Conservation (phyloP, 768 basidiomycete species). For the Lactifluus volemus region DNA sequence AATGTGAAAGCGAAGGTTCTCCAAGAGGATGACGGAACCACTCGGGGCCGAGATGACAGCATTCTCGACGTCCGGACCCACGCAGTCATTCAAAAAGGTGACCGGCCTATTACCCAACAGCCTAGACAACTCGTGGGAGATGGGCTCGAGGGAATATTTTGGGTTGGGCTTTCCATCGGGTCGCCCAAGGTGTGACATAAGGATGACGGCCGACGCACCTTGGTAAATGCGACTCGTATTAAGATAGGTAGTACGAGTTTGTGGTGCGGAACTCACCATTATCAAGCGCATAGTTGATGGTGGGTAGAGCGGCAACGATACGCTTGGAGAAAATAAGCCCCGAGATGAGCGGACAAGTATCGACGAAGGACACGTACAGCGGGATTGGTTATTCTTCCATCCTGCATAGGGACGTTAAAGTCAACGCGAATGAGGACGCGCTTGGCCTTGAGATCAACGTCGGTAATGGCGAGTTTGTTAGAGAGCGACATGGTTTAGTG, state of each 20-base stretch:
- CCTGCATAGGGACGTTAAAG: slow-evolving; percentile 91
- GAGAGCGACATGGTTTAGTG: slow-evolving; percentile 70
- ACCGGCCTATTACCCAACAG: slow-evolving; percentile 59
- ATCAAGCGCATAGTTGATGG: slow-evolving; percentile 87
- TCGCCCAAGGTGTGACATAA: slow-evolving; percentile 98
- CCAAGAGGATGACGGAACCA: slow-evolving; percentile 81
- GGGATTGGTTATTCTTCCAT: slow-evolving; percentile 91
- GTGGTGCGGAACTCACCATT: slow-evolving; percentile 44
- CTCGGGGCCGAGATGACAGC: slow-evolving; percentile 55
- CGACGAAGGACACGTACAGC: slow-evolving; percentile 51
- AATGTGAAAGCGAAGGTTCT: slow-evolving; percentile 97
- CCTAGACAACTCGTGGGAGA: slow-evolving; percentile 71
- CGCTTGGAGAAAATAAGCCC: slow-evolving; percentile 43
- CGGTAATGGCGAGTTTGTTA: slow-evolving; percentile 88
- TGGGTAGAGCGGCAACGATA: slow-evolving; percentile 93
- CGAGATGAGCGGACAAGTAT: slow-evolving; percentile 2
- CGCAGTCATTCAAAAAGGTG: slow-evolving; percentile 75
- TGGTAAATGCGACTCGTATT: slow-evolving; percentile 4
- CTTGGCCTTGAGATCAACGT: slow-evolving; percentile 79
- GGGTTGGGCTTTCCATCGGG: slow-evolving; percentile 85
- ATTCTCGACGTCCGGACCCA: slow-evolving; percentile 78
- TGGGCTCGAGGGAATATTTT: slow-evolving; percentile 87
- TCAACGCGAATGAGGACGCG: slow-evolving; percentile 92
- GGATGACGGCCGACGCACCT: slow-evolving; percentile 77
- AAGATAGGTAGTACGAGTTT: slow-evolving; percentile 5